Conservation (phyloP, 2,329 filamentous ascomycete genomes). For the Aspergillus transmontanensis region DNA sequence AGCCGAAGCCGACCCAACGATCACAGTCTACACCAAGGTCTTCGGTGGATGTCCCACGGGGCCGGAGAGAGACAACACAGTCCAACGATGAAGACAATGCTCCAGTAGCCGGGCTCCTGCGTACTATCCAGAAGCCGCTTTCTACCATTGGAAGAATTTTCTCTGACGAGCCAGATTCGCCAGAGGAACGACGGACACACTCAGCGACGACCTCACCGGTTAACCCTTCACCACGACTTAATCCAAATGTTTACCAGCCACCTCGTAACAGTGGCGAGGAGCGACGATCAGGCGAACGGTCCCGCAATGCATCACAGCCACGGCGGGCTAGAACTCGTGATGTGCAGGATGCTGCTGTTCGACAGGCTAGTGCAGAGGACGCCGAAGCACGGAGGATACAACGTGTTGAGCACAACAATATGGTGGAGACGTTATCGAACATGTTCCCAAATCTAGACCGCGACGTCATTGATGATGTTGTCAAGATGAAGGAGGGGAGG, state of each 20-base stretch:
- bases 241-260: conserved; percentile 48
- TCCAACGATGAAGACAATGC: conserved; percentile 70
- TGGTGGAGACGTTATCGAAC: conserved; percentile 89
- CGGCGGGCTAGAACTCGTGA: conserved; percentile 54
- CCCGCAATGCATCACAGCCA: conserved; percentile 26
- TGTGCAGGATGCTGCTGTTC: conserved; percentile 83
- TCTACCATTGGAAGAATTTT: conserved; percentile 95
- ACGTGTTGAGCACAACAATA: conserved; percentile 79
- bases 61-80: conserved; percentile 36
- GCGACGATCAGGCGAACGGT: conserved; percentile 29
- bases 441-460: conserved; percentile 97
- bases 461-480: conserved; percentile 95
- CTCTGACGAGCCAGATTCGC: conserved; percentile 63
- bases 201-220: conserved; percentile 49
- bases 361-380: conserved; percentile 85
- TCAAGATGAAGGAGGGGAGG: conserved; percentile 92
- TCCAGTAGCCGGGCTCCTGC: conserved; percentile 79
- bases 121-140: conserved; percentile 87
- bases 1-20: conserved; percentile 46
- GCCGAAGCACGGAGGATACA: conserved; percentile 85
- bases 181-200: conserved; percentile 37
- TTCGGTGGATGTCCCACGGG: conserved; percentile 61
- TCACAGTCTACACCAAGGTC: conserved; percentile 63
- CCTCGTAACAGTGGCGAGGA: conserved; percentile 44
- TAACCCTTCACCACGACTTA: conserved; percentile 53